Evolutionary conservation across 2,329 filamentous ascomycete species (phyloP), one percentile per base, ranked within the genome.

Genomic region (Cercospora beticola): DNA sequence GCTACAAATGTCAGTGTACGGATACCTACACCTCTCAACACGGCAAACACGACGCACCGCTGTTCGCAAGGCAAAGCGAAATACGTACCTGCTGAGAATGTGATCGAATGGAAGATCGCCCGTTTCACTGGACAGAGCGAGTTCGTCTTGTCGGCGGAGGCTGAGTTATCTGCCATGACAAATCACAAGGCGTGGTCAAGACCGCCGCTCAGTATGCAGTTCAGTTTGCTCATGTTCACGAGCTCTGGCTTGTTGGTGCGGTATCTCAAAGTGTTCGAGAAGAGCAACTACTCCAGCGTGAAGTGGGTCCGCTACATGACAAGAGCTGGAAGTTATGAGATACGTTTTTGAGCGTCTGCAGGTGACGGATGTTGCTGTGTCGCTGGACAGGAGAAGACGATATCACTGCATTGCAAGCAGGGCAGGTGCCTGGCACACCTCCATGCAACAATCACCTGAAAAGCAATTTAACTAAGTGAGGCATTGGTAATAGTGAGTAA

Each of bases 221-320:
- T 99, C 78, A 95, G 91, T 71, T 82, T 99, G 76, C 86, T 99
- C 76, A 99, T 99, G 96, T 99, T 99, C 79, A 99, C 95, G 21
- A 97, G 93, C 78, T 96, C 92, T 0, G 95, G 95, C 0, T 79
- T 99, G 78, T 79, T 99, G 72, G 95, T 99, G 67, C 86, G 96
- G 61, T 99, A 99, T 80, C 82, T 99, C 67, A 99, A 99, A 83
- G 95, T 99, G 1, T 99, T 99, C 83, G 95, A 99, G 84, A 99
- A 99, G 89, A 95, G 88, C 81, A 98, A 98, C 81, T 99, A 99
- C 80, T 96, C 92, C 71, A 97, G 93, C 78, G 95, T 99, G 60
- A 99, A 99, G 82, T 99, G 95, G 95, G 95, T 99, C 75, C 86
- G 95, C 75, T 99, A 99, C 81, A 98, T 99, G 95, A 99, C 95